A percentile compares a stretch with the other conserved stretches of the same genome.
Evolutionary conservation across 306 rosid genomes (phyloP).

Genomic region (Luffa acutangula): DNA sequence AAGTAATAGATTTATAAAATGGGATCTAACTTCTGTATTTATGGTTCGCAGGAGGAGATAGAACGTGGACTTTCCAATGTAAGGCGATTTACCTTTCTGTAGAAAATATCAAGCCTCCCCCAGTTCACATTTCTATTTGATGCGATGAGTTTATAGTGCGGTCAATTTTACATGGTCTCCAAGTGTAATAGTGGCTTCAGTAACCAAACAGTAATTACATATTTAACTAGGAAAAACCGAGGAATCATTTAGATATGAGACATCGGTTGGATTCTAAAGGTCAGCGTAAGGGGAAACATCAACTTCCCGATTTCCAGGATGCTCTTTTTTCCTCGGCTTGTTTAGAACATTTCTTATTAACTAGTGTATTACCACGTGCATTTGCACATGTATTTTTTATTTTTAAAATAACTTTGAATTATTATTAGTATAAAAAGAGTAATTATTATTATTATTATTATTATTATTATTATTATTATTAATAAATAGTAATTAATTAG

Average conservation of each 20-base stretch:
- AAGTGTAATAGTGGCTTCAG: background rate
- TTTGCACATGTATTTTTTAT: no score
- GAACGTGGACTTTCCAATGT: constrained; percentile 70
- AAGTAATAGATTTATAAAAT: background rate
- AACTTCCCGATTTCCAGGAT: background rate
- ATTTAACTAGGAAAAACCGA: constrained; percentile 65
- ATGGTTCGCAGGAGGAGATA: constrained; percentile 66
- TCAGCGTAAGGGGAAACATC: constrained; percentile 64
- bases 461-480: no score
- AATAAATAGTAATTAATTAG: no score
- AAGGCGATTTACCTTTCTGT: constrained; percentile 7
- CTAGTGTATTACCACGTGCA: no score
- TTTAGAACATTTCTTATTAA: background rate
- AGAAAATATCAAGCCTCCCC: background rate
- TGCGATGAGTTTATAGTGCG: background rate
- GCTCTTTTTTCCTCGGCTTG: background rate
- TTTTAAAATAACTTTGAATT: no score
- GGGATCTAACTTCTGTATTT: background rate
- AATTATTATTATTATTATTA: no score
- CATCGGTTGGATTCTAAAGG: constrained; percentile 94
- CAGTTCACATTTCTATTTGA: background rate
- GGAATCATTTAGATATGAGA: constrained; percentile 97
- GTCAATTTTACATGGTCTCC: background rate
- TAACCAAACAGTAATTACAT: background rate
- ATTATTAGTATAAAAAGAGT: no score